Evolutionary conservation across 768 basidiomycete genomes (phyloP), one percentile per base, ranked within the genome.

Genomic region (Cytidiella melzeri): DNA sequence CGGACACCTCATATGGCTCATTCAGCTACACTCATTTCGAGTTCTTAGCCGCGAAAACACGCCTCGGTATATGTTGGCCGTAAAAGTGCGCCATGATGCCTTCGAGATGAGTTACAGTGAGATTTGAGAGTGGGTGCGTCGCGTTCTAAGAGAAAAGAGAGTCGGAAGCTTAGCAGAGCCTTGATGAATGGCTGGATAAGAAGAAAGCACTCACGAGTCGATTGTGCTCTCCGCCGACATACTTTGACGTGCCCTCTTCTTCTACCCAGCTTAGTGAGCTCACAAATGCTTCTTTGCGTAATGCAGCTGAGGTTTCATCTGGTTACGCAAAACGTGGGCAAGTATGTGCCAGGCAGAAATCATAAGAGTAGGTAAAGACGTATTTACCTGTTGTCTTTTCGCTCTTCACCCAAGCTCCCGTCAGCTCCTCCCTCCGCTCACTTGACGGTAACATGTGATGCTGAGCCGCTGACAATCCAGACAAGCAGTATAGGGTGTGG

Each of bases 401-500:
- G 19, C 36, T 48, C 5, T 48, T 41, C 38, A 54, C 37, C 62
- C 62, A 63, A 9, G 52, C 45, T 19, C 37, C 45, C 1, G 50
- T 40, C 27, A 60, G 48, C 39, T 54, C 50, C 12, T 41, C 41
- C 45, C 40, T 57, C 27, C 63, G 55, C 3, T 54, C 41, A 9
- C 43, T 39, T 25, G 55, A 52, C 21, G 62, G 59, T 5, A 55
- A 37, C 25, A 93, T 75, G 37, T 73, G 77, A 55, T 97, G 92
- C 61, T 98, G 96, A 0, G 95, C 89, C 0, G 81, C 72, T 0
- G 95, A 91, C 15, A 96, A 74, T 11, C 96, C 96, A 4, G 92
- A 79, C 2, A 98, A 77, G 61, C 91, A 94, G 66, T 95, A 98
- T 28, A 90, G 68, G 0, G 95, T 96, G 61, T 99, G 96, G 63